These are phyloP conservation scores for Nannizziopsis barbatae DNA, from an alignment of 2,329 filamentous ascomycete species.

Conservation along the genomic window DNA sequence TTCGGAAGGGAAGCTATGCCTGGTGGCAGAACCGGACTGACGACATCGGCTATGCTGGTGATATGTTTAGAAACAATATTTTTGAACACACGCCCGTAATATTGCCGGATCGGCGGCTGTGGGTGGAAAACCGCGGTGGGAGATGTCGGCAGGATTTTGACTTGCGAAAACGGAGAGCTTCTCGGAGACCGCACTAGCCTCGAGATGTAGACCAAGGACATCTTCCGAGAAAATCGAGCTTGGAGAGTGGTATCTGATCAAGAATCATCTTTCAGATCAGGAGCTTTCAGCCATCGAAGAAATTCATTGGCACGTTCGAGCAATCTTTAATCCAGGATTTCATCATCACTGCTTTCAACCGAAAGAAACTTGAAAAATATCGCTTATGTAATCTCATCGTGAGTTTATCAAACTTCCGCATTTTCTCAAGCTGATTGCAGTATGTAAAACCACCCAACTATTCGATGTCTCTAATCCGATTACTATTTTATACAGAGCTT, in stretches of 20 bases:
- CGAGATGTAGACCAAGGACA: conserved; percentile 11
- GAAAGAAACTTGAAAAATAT: conserved; percentile 1
- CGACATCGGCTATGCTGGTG: conserved; percentile 14
- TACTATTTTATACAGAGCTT: neutral
- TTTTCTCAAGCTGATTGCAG: conserved; percentile 28
- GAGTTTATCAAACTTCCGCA: conserved; percentile 18
- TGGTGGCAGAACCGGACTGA: conserved; percentile 13
- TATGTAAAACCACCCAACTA: neutral
- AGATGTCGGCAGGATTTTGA: neutral
- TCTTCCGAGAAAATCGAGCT: conserved; percentile 10
- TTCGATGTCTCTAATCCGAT: neutral
- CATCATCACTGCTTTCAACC: neutral
- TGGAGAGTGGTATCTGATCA: neutral
- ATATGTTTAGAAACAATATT: conserved; percentile 17
- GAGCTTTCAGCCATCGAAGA: neutral
- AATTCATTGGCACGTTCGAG: neutral
- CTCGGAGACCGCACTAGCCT: conserved; percentile 8
- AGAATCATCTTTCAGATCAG: conserved; percentile 5
- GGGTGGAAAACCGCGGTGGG: neutral
- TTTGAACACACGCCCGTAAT: conserved; percentile 14
- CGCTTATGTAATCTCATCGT: conserved; percentile 7
- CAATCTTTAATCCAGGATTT: neutral
- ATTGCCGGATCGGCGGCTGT: conserved; percentile 4
- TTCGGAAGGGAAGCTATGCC: neutral
- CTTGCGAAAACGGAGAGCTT: conserved; percentile 4